Conservation (phyloP, 108 stramenopile species). For the Cyclostephanos tholiformis region DNA sequence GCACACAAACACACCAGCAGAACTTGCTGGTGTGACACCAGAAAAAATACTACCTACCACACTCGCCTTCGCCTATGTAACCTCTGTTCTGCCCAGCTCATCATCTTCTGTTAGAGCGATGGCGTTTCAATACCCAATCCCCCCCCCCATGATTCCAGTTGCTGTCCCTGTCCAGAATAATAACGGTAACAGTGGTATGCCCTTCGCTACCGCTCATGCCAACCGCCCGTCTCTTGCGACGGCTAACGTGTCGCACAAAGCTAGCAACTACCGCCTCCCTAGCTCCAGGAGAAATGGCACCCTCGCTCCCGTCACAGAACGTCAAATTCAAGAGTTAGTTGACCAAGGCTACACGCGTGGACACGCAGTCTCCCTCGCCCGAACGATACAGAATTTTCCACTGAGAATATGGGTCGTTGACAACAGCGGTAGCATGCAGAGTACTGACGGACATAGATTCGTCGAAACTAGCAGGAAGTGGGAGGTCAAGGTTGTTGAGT, state of each 20-base stretch:
- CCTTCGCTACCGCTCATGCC: conserved; percentile 7
- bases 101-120: too few relatives aligned
- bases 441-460: conserved; percentile 80
- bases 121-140: background rate
- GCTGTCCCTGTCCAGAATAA: too few relatives aligned
- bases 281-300: conserved; percentile 23
- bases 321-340: conserved; percentile 33
- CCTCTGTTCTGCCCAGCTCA: too few relatives aligned
- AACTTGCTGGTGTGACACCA: too few relatives aligned
- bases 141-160: background rate
- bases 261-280: conserved; percentile 41
- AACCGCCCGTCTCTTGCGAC: conserved; percentile 18
- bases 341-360: conserved; percentile 79
- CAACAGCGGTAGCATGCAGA: conserved; percentile 75
- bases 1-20: too few relatives aligned
- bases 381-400: conserved; percentile 54
- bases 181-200: background rate
- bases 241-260: conserved; percentile 2
- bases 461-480: conserved; percentile 44
- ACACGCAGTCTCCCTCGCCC: conserved; percentile 60
- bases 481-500: conserved; percentile 51
- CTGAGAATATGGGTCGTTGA: too few relatives aligned
- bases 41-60: too few relatives aligned
- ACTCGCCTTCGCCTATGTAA: too few relatives aligned
- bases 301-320: conserved; percentile 20